These are phyloP conservation scores for Hanseniaspora singularis DNA, from an alignment of 805 yeast species.

Conservation along the genomic window DNA sequence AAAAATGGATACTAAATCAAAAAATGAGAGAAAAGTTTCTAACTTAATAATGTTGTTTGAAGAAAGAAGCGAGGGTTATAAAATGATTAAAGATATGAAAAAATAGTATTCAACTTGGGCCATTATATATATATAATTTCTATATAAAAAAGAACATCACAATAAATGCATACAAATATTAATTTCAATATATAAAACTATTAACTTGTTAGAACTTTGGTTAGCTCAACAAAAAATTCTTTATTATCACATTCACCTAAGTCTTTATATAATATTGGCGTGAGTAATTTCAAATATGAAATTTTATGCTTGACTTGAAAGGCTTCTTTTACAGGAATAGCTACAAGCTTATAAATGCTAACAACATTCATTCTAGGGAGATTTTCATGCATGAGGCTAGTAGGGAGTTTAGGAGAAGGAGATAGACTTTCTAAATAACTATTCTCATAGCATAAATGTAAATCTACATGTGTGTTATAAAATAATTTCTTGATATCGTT, in stretches of 20 bases:
- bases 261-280: too few relatives aligned
- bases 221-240: too few relatives aligned
- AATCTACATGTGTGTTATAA: not conserved
- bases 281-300: too few relatives aligned
- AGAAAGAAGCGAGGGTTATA: constrained; percentile 8
- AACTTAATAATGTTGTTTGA: constrained; percentile 14
- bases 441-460: constrained; percentile 1
- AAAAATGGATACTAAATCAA: not conserved
- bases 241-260: too few relatives aligned
- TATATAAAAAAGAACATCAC: not conserved
- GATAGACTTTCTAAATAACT: not conserved
- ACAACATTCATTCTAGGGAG: constrained; percentile 2
- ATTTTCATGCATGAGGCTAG: not conserved
- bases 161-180: too few relatives aligned
- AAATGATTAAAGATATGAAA: constrained; percentile 3
- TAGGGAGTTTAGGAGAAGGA: too few relatives aligned
- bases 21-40: constrained; percentile 10
- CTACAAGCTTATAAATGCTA: not conserved
- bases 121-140: not conserved
- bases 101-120: not conserved
- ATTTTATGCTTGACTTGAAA: not conserved
- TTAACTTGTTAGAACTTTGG: too few relatives aligned
- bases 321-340: not conserved
- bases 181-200: too few relatives aligned
- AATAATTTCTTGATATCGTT: not conserved